Conservation (phyloP, 208 protist genomes). For the Endotrypanum monterogeii region DNA sequence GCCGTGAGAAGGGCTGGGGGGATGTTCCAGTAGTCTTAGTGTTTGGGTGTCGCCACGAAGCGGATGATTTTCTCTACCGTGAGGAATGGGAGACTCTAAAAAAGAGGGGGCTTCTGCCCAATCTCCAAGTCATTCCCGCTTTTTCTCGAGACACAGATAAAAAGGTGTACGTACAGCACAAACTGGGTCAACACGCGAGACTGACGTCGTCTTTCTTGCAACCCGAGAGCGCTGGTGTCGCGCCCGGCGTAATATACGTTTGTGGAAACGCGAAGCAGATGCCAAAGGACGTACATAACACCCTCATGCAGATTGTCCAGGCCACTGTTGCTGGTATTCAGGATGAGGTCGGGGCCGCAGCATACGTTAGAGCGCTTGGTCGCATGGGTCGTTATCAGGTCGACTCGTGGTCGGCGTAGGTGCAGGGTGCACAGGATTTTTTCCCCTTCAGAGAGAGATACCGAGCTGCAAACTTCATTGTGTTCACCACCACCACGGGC, state of each 20-base stretch:
- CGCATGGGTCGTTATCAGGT: slow-evolving; percentile 71
- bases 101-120: slow-evolving; percentile 30
- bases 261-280: slow-evolving; percentile 91
- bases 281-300: slow-evolving; percentile 71
- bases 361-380: slow-evolving; percentile 39
- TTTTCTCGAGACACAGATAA: slow-evolving; percentile 80
- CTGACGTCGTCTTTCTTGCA: slow-evolving; percentile 55
- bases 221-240: slow-evolving; percentile 21
- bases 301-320: slow-evolving; percentile 58
- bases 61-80: slow-evolving; percentile 78
- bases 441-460: too few relatives aligned
- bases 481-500: neutral
- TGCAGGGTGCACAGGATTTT: neutral
- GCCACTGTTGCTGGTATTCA: slow-evolving; percentile 46
- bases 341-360: slow-evolving; percentile 36
- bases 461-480: neutral
- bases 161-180: slow-evolving; percentile 91
- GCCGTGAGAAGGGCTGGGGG: slow-evolving; percentile 23
- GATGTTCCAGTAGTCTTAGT: slow-evolving; percentile 75
- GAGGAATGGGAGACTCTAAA: slow-evolving; percentile 59
- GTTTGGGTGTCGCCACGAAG: slow-evolving; percentile 72
- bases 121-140: slow-evolving; percentile 67
- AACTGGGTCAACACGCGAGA: slow-evolving; percentile 64
- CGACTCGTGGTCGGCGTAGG: slow-evolving; percentile 88
- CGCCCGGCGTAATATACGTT: slow-evolving; percentile 51